Evolutionary conservation across 2,329 filamentous ascomycete genomes (phyloP), one percentile per base, ranked within the genome.

Genomic region (Penicillium sp.): DNA sequence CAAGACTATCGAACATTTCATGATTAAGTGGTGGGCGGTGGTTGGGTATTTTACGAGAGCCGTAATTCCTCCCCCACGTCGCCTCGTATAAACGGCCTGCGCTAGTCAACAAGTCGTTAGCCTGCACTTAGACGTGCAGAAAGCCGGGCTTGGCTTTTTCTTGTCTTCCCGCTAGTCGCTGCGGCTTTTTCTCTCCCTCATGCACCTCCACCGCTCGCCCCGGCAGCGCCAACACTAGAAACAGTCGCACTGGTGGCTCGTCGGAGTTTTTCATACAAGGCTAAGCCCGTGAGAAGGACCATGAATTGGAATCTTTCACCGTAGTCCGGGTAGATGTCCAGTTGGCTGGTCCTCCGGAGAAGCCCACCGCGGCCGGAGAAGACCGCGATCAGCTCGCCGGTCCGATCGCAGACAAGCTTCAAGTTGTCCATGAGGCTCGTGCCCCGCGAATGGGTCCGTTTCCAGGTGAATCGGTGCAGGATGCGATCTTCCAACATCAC

Each of bases 341-440:
- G 48, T 23, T 60, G 58, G 5, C 61, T 64, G n/a, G 50, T 51
- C 29, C 59, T 61, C 31, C 47, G 58, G 9, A 53, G 50, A 55
- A 53, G 58, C 25, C 26, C 33, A 30, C 34, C 51, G 36, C 51
- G 56, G 9, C 56, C 42, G 10, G 38, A 58, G 33, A 64, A 66
- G 1, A 62, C 52, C 0, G 62, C 64, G 3, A 64, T 30, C 2
- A 64, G 36, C 19, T 54, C 50, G 7, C 51, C 47, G 2, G 45
- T 60, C 7, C 47, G 40, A 34, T 62, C 58, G 13, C 67, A 55
- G 11, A 65, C 47, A n/a, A 68, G 43, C 39, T 69, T 64, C 42
- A 54, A 57, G 36, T 62, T 65, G 13, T 47, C 48, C 3, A 33
- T 29, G 19, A 52, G 56, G 15, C 56, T 45, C n/a, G 26, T 37